Base-by-base conservation (phyloP, 257 asterid genomes). In the Galeopsis tetrahit region DNA sequence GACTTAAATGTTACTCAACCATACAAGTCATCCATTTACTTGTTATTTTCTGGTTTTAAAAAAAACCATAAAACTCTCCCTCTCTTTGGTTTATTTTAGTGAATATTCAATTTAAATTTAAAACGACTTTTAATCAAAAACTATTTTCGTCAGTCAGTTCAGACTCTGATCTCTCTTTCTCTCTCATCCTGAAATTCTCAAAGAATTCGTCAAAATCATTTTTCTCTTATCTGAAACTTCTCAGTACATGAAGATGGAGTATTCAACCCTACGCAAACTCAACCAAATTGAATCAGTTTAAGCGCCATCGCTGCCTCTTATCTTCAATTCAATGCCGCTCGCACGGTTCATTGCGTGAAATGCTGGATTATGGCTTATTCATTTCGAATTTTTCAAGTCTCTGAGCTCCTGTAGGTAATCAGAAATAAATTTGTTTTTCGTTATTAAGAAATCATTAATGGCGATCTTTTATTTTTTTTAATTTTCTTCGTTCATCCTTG, bases 341-440 rank as follows among this genome's bases (percentile, higher is more conserved):
- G 69, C 71, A 64, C 75, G 71, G 74, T 57, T 65, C 69, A 68
- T 61, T 62, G 57, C 73, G 70, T 78, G 72, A 74, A 74, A 56
- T 73, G 72, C 33, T 35, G 59, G 80, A 28, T 52, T 69, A 60
- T 53, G 57, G 52, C 71, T 78, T 58, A 60, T 74, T 61, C 32
- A 32, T 13, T 9, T 69, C 67, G 60, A 35, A 73, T 44, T 76
- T 70, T 34, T 61, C 28, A 33, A 63, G 8, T 61, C 58, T 17
- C 67, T 61, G 72, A 80, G 77, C 75, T 70, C 69, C 60, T 53
- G 83, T 70, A 53, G 65, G 83, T 81, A 10, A 71, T 81, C 60
- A 36, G 2, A 55, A 11, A 35, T 66, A 34, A 46, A 6, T 31
- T 69, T 63, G 2, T n/a, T 65, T 74, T 33, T 60, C 21, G 42